These are phyloP conservation scores for Penicillium flavigenum DNA, from an alignment of 495 filamentous ascomycete genomes.

Conservation along the genomic window DNA sequence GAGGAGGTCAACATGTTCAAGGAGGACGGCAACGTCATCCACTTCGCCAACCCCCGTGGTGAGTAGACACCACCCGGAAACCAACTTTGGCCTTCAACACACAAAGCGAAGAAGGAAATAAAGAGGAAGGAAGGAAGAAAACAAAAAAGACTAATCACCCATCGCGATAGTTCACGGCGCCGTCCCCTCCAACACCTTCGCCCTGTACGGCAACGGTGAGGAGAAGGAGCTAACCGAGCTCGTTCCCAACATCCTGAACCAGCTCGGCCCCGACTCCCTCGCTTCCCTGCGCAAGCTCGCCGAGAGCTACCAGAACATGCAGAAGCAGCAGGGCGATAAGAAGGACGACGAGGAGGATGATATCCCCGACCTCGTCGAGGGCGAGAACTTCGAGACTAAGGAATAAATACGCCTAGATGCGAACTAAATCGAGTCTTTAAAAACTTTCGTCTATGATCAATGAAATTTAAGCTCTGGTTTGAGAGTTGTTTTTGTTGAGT, in stretches of 20 bases:
- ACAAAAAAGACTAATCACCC: not conserved
- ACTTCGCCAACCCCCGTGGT: constrained; percentile 98
- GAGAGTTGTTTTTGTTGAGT: constrained; percentile 6
- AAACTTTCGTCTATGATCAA: constrained; percentile 29
- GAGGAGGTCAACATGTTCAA: constrained; percentile 99
- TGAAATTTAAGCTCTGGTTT: constrained; percentile 29
- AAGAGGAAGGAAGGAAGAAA: not conserved
- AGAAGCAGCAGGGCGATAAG: constrained; percentile 82
- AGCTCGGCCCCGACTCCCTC: constrained; percentile 97
- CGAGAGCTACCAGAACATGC: constrained; percentile 99
- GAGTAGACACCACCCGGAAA: constrained; percentile 28
- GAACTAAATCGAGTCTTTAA: constrained; percentile 13
- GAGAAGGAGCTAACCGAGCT: constrained; percentile 99
- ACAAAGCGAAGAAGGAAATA: not conserved
- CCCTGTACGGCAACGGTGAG: constrained; percentile 97
- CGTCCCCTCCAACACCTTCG: constrained; percentile 96
- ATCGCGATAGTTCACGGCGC: constrained; percentile 78
- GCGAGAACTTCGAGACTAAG: constrained; percentile 95
- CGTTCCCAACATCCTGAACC: constrained; percentile 98
- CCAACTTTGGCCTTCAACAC: not conserved
- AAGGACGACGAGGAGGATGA: constrained; percentile 82
- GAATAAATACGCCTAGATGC: constrained; percentile 58
- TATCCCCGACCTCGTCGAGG: constrained; percentile 93
- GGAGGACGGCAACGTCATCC: constrained; percentile 98
- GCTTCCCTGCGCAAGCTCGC: constrained; percentile 96